phyloP scores from a whole-genome alignment of 176 grass and related monocot species.

The Triticum turgidum region DNA sequence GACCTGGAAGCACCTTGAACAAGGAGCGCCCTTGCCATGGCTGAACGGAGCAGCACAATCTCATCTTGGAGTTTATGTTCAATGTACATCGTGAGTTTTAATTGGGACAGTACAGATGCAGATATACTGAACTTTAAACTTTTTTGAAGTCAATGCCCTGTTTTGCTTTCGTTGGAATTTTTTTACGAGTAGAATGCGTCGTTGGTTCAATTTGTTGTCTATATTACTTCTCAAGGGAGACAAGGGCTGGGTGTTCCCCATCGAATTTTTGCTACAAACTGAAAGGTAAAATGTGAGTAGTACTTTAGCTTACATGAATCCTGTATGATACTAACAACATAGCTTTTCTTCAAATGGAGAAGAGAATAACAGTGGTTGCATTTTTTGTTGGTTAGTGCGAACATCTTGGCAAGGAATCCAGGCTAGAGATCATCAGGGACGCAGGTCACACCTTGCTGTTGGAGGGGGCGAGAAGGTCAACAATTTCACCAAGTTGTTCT shows the following conservation, averaged over 20 bases:
- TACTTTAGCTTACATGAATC: background rate
- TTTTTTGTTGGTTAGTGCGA: background rate
- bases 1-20: no score
- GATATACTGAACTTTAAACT: background rate
- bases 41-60: no score
- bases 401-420: slow-evolving; percentile 59
- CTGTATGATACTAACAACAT: no score
- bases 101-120: background rate
- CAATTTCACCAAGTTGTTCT: slow-evolving; percentile 55
- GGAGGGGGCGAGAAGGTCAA: slow-evolving; percentile 58
- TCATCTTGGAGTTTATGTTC: no score
- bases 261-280: slow-evolving; percentile 57
- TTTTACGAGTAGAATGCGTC: background rate
- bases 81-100: background rate
- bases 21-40: no score
- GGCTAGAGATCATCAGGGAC: slow-evolving; percentile 67
- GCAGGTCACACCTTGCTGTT: slow-evolving; percentile 75
- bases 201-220: background rate
- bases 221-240: slow-evolving; percentile 24
- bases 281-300: slow-evolving; percentile 39
- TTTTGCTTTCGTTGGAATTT: background rate
- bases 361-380: background rate
- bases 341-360: background rate
- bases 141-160: background rate
- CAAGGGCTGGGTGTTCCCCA: background rate